Evolutionary conservation across 2,329 filamentous ascomycete genomes (phyloP), one percentile per base, ranked within the genome.

Genomic region (Arthrinium phaeospermum): DNA sequence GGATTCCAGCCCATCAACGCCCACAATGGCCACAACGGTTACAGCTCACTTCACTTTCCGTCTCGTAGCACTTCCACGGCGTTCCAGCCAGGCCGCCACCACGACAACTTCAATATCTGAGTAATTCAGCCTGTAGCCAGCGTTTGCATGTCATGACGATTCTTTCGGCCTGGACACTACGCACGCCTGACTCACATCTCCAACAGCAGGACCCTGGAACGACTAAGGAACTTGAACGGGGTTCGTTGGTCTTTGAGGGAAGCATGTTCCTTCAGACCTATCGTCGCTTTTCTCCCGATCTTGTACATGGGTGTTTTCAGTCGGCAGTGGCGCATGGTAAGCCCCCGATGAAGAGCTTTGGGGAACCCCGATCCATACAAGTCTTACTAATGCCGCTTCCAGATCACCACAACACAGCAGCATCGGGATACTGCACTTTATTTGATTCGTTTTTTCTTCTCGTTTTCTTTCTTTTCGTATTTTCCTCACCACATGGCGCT

Each of bases 1-100:
- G 53, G 75, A 4, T 83, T 81, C 70, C 76, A 79, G n/a, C 74
- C 78, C 2, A 77, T 79, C 45, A 80, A 78, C 64, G 67, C 49
- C 70, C 74, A 72, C 68, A 69, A 75, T 30, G 53, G 53, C 14
- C 30, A 64, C 19, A 41, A 14, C 57, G 57, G 34, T 24, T 64
- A 64, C 34, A 41, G 34, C 19, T 24, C 57, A n/a, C 45, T 77
- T 64, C 76, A 78, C 67, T 70, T 78, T 69, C 34, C 77, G 51
- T 61, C 72, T 61, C 74, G 76, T 19, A 73, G 74, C 19, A 72
- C 68, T 37, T 69, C 74, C 19, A 61, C 72, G 27, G 76, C 53
- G 69, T 76, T 34, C 68, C 74, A 27, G 74, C 69, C 53, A 76
- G 41, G 34, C 34, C 34, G 19, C 22, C 57, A 77, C 46, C 67